Base-by-base conservation (phyloP, 108 stramenopile species). In the Licmophora abbreviata region DNA sequence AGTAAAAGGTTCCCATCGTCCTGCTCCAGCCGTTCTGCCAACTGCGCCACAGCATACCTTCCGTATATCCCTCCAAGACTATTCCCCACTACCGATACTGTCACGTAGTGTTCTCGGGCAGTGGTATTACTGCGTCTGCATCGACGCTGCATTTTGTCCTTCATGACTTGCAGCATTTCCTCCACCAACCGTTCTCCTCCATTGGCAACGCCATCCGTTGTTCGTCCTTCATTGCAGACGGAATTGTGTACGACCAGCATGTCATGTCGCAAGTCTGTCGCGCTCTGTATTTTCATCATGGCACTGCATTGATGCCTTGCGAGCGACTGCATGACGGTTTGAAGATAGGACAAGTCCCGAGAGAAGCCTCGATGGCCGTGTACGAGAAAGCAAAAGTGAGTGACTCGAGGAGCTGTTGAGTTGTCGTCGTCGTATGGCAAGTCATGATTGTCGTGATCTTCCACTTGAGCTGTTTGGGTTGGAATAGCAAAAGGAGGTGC, bases 51-150 rank as follows among this genome's bases (percentile, higher is more conserved):
- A 25, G 92, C 85, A 57, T 82, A 89, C 27, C 92, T 72, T 28
- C 71, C 66, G 63, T 84, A 93, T 5, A 93, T 41, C 8, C 92
- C 92, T 8, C 92, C 92, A 32, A 93, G 68, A 28, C 76, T 78
- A 54, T 93, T 93, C 15, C 92, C 92, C 0, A 93, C 59, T 32
- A 93, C 58, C 15, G 87, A 86, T 46, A 83, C 77, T 3, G 82
- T 89, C 17, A 88, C 61, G 51, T 55, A 48, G 14, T 44, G 37
- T 2, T 47, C 21, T 32, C 59, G 33, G 50, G 43, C 12, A 42
- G 32, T 31, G 48, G 5, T 43, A 4, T 29, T 44, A 25, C 18
- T 27, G 3, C 50, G 36, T 32, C 37, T 31, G 12, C 52, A 47
- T 32, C 74, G 66, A 37, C 46, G 43, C 1, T 23, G 36, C 61